Evolutionary conservation across 1,284 basidiomycete genomes (phyloP).

Genomic region (Papiliotrema terrestris): DNA sequence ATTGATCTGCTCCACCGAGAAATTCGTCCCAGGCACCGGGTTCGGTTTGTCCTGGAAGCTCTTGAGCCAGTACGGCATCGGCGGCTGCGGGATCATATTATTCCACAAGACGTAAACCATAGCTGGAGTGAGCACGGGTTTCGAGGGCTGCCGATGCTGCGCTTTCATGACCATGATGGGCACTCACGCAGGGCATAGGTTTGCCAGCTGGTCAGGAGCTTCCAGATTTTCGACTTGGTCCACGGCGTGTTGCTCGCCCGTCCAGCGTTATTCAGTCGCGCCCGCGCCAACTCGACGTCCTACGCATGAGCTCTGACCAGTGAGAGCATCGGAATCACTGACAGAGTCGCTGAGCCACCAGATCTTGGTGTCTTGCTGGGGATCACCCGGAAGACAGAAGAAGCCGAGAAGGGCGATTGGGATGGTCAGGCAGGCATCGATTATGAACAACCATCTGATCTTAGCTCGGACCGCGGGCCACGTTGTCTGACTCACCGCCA

Average conservation of each 20-base stretch:
- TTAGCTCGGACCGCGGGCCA: neutral
- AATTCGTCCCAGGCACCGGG: conserved; percentile 28
- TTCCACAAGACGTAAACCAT: conserved; percentile 34
- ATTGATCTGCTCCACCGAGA: conserved; percentile 35
- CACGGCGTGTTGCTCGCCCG: conserved; percentile 21
- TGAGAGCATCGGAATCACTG: neutral
- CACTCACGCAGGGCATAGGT: conserved; percentile 35
- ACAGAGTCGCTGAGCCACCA: conserved; percentile 27
- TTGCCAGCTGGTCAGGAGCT: conserved; percentile 34
- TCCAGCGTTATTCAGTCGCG: conserved; percentile 19
- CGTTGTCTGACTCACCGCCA: conserved; percentile 22
- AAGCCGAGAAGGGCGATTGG: conserved; percentile 40
- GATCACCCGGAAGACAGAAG: conserved; percentile 35
- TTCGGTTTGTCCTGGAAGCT: conserved; percentile 30
- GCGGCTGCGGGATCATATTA: conserved; percentile 16
- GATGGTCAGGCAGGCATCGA: conserved; percentile 38
- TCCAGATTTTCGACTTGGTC: conserved; percentile 18
- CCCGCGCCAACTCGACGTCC: conserved; percentile 26
- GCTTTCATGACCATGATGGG: too few species aligned
- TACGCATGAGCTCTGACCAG: neutral
- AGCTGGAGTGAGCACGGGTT: conserved; percentile 12
- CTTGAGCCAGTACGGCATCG: conserved; percentile 42
- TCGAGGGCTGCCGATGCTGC: neutral
- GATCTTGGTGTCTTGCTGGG: conserved; percentile 21
- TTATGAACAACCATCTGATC: conserved; percentile 35